Conservation (phyloP, 2,329 filamentous ascomycete species). For the Thyridium curvatum region DNA sequence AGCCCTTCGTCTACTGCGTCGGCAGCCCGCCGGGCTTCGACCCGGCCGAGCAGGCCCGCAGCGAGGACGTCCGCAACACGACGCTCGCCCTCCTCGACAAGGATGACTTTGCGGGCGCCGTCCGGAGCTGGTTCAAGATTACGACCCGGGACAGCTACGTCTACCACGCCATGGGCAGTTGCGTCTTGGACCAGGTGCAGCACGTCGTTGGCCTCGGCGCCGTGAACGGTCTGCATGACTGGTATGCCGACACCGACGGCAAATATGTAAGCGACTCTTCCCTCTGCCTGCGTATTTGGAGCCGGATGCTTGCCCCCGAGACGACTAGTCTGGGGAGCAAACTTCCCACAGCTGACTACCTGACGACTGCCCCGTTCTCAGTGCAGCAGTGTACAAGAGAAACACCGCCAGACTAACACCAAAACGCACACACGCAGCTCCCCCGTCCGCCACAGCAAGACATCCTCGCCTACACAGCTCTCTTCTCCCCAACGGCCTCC, state of each 20-base stretch:
- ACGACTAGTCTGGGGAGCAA: too few relatives aligned
- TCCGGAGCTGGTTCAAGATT: slow-evolving; percentile 35
- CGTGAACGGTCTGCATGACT: slow-evolving; percentile 39
- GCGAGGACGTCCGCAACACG: slow-evolving; percentile 28
- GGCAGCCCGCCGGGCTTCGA: slow-evolving; percentile 35
- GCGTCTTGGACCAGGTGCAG: slow-evolving; percentile 42
- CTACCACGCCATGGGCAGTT: slow-evolving; percentile 45
- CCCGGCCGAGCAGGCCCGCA: slow-evolving; percentile 30
- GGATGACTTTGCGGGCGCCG: slow-evolving; percentile 36
- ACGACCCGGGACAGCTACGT: slow-evolving; percentile 38
- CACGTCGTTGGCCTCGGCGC: slow-evolving; percentile 34
- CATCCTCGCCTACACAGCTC: slow-evolving; percentile 57
- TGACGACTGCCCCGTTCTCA: too few relatives aligned
- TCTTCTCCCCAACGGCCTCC: slow-evolving; percentile 55
- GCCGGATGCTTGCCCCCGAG: too few relatives aligned
- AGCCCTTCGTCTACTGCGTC: slow-evolving; percentile 23
- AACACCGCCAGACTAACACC: neutral
- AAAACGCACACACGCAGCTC: slow-evolving; percentile 17
- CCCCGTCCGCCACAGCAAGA: slow-evolving; percentile 49
- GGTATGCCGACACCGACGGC: slow-evolving; percentile 36
- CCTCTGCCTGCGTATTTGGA: too few relatives aligned
- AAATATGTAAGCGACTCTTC: slow-evolving; percentile 18
- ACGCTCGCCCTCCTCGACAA: slow-evolving; percentile 29
- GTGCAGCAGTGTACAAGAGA: slow-evolving; percentile 9
- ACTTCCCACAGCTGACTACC: too few relatives aligned